Conservation (phyloP, 306 rosid genomes). For the Trifolium pratense region DNA sequence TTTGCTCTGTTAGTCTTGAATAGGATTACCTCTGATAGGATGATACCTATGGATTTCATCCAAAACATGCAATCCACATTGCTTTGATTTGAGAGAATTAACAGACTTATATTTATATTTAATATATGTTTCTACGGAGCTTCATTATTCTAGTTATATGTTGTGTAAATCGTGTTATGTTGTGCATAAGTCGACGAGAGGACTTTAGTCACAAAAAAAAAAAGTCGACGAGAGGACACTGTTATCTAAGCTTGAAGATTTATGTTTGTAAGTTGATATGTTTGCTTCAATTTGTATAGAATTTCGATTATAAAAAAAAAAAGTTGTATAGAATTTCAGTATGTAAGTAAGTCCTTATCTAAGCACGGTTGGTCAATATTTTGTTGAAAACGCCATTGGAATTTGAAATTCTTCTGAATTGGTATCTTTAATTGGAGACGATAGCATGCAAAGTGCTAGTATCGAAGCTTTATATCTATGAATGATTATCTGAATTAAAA, state of each 20-base stretch:
- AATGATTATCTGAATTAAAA: conserved; percentile 43
- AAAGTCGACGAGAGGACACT: neutral
- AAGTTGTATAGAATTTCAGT: neutral
- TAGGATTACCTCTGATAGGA: neutral
- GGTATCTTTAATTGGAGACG: conserved; percentile 5
- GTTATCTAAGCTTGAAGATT: conserved; percentile 25
- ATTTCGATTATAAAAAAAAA: no score
- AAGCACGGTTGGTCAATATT: neutral
- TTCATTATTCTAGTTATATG: conserved; percentile 10
- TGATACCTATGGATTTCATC: neutral
- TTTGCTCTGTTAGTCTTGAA: neutral
- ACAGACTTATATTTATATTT: neutral
- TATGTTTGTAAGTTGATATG: conserved; percentile 4
- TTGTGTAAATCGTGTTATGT: conserved; percentile 14
- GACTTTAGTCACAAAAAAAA: no score
- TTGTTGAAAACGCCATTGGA: conserved; percentile 6
- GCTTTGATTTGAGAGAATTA: conserved; percentile 2
- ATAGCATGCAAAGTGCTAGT: conserved; percentile 31
- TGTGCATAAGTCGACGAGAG: neutral
- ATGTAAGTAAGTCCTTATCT: conserved; percentile 22
- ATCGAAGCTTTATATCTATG: conserved; percentile 16
- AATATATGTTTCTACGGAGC: conserved; percentile 8
- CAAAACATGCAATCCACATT: neutral
- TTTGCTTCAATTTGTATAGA: conserved; percentile 9
- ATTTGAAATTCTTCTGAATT: conserved; percentile 17